phyloP scores from a whole-genome alignment of 1,284 basidiomycete species.

The Coniophora puteana region DNA sequence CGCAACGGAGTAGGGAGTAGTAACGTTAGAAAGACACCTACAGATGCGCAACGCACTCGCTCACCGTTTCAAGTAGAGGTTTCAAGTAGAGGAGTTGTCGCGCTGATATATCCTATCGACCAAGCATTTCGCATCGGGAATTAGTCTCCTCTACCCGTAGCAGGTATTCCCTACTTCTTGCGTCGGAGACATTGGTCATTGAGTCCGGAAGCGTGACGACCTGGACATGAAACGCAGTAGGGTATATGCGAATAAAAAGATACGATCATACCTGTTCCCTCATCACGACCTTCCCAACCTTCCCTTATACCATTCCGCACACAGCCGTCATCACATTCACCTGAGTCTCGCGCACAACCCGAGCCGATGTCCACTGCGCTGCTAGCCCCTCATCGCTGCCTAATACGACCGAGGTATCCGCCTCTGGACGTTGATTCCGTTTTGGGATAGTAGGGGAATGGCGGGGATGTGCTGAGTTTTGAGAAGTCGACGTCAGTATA shows the following conservation, averaged over 20 bases:
- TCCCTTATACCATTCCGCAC: conserved; percentile 74
- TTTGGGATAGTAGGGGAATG: too few species aligned
- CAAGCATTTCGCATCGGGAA: conserved; percentile 44
- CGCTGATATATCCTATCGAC: conserved; percentile 44
- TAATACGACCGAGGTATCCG: too few species aligned
- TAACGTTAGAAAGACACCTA: too few species aligned
- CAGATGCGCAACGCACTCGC: conserved; percentile 41
- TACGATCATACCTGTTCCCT: conserved; percentile 46
- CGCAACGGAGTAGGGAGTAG: too few species aligned
- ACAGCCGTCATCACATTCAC: conserved; percentile 61
- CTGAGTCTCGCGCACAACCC: conserved; percentile 49
- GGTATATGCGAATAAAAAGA: conserved; percentile 52
- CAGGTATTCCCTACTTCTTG: conserved; percentile 46
- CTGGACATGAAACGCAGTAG: conserved; percentile 59
- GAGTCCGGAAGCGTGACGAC: conserved; percentile 61
- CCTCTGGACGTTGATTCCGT: too few species aligned
- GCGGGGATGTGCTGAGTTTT: too few species aligned
- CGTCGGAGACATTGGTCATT: conserved; percentile 46
- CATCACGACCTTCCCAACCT: conserved; percentile 58
- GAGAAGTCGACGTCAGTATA: too few species aligned
- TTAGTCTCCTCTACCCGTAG: conserved; percentile 53
- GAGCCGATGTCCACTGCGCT: conserved; percentile 39
- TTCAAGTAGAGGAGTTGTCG: conserved; percentile 51
- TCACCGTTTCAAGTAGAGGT: conserved; percentile 48
- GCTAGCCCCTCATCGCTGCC: conserved; percentile 51